phyloP scores from a whole-genome alignment of 345 rosid genomes.

The Nephelium lappaceum region DNA sequence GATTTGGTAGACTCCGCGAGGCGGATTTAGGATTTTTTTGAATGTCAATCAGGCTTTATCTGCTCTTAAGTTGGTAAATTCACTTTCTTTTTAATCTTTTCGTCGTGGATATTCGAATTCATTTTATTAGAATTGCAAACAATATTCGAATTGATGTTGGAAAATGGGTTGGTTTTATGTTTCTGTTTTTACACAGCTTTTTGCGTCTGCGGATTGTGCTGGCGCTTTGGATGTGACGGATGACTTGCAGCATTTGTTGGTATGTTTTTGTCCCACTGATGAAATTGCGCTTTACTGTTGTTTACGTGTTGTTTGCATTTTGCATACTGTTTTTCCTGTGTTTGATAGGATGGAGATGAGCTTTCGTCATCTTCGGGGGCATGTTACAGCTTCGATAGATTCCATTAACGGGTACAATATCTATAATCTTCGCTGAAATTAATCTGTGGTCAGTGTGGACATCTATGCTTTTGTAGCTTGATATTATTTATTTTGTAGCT shows the following conservation, averaged over 20 bases:
- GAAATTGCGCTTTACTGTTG: too few relatives aligned
- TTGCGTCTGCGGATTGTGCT: conserved; percentile 95
- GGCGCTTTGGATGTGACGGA: conserved; percentile 95
- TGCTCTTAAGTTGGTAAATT: conserved; percentile 78
- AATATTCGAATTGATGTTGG: conserved; percentile 9
- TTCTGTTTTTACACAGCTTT: conserved; percentile 84
- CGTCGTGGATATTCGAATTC: too few relatives aligned
- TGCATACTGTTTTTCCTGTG: conserved; percentile 7
- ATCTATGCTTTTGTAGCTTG: neutral
- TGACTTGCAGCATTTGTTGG: conserved; percentile 89
- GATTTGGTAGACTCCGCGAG: too few relatives aligned
- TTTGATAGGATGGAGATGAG: conserved; percentile 86
- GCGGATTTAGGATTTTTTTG: too few relatives aligned
- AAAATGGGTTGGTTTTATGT: conserved; percentile 13
- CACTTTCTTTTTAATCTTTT: too few relatives aligned
- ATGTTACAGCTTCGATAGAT: conserved; percentile 77
- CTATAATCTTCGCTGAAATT: too few relatives aligned
- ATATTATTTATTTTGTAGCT: neutral
- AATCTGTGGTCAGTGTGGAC: neutral
- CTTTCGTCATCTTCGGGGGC: conserved; percentile 97
- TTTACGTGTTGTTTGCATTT: conserved; percentile 4
- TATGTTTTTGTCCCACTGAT: conserved; percentile 42
- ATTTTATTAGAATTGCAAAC: too few relatives aligned
- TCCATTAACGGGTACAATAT: conserved; percentile 72
- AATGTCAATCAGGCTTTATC: too few relatives aligned